Evolutionary conservation across 1,284 basidiomycete genomes (phyloP), one percentile per base, ranked within the genome.

Genomic region (Ustilago trichophora): DNA sequence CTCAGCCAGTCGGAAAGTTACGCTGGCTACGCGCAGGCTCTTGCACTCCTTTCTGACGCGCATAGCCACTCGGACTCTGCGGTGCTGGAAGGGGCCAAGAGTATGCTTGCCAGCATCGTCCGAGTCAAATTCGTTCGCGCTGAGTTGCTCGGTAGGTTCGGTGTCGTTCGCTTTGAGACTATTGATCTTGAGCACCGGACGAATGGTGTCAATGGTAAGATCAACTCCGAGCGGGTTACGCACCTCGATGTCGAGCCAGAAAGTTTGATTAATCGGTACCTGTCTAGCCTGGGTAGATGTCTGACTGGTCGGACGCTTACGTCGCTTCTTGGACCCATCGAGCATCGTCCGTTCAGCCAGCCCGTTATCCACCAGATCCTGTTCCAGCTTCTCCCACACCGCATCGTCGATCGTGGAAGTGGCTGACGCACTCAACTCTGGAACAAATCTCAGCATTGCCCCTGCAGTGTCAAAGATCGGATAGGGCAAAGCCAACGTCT

Each of bases 1-100:
- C 26, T 80, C 74, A 51, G 83, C 82, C 63, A 86, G 83, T 3
- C 72, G 49, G 74, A 83, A 86, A 0, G 67, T 49, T 11, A 83
- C 72, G 12, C 70, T 44, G 1, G 63, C 47, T 38, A 85, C 48
- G 3, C 75, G 72, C 26, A 83, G 62, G 0, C 49, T 31, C 4
- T 42, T 44, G 2, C 37, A 24, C n/a, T 67, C 55, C 15, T 24
- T 45, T 4, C 33, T 31, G 35, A 64, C 38, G 7, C 48, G 52
- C 8, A 62, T 22, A 4, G 45, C 21, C 3, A 71, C 19, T 2
- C 45, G 19, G 8, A 58, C 29, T 6, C 40, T 26, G 13, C 58
- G 40, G 7, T 41, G 38, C 35, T 64, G 24, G 4, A 50, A 49
- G 0, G 72, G 49, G 1, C 3, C 48, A 0, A 71, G 51, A 2